Base-by-base conservation (phyloP, 176 grass and related monocot genomes). In the Oryza rufipogon region DNA sequence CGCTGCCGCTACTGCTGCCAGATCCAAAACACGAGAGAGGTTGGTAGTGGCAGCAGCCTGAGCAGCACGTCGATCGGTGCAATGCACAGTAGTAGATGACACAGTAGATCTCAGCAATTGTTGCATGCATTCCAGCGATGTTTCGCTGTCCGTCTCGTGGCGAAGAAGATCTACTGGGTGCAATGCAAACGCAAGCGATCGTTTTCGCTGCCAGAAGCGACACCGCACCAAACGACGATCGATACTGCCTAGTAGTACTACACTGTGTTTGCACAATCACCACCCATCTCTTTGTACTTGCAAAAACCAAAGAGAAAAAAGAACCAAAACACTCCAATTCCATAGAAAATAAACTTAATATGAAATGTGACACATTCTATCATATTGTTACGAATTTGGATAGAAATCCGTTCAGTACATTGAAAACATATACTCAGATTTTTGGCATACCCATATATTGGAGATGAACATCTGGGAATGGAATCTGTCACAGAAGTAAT, bases 81-180 rank as follows among this genome's bases (percentile, higher is more conserved):
- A 36, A 66, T 8, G 60, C 70, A 72, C 39, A 72, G 30, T 32
- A 32, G 39, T 48, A 51, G 71, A 48, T 6, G 70, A 44, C 26
- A 39, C 17, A 19, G 16, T 75, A 78, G 46, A 78, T 86, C 78
- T 68, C 28, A 9, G 63, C 75, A 26, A 26, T 84, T 38, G 32
- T n/a, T 58, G 54, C 52, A n/a, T 58, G 54, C 78, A 32, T 71
- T 33, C 69, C 75, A 74, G 81, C 63, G 42, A 80, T 51, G 70
- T 51, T 38, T 75, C 30, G 72, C 46, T 81, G 83, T 77, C 78
- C 23, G 23, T 45, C 54, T 20, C 54, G 17, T 81, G 42, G 36
- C 10, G 28, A 28, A 28, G 28, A 28, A 28, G 39, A 41, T 41
- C 41, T 8, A 9, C 13, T 3, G 32, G 19, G 42, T 10, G 42